phyloP scores from a whole-genome alignment of 352 stramenopile genomes.

The Phytophthora pseudosyringae region DNA sequence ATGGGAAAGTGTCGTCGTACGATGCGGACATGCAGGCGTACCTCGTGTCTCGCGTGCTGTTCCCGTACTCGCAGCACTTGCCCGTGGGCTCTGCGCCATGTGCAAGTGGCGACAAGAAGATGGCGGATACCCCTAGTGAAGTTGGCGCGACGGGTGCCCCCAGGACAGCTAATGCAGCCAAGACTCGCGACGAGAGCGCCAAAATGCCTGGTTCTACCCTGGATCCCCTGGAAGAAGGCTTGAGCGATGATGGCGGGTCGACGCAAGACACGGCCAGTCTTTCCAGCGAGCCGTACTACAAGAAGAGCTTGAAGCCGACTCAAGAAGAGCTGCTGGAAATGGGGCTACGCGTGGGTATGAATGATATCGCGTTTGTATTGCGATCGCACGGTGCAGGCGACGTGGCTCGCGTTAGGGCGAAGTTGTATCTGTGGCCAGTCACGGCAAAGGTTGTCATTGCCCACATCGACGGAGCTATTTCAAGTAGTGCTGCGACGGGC shows the following conservation, averaged over 20 bases:
- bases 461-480: conserved; percentile 85
- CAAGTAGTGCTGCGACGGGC: conserved; percentile 43
- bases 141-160: background rate
- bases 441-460: conserved; percentile 81
- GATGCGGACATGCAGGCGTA: conserved; percentile 65
- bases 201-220: conserved; percentile 14
- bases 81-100: conserved; percentile 19
- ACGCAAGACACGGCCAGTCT: conserved; percentile 52
- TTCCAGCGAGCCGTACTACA: conserved; percentile 46
- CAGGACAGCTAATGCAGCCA: background rate
- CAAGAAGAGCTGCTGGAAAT: conserved; percentile 69
- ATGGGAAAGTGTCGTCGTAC: conserved; percentile 67
- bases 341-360: conserved; percentile 61
- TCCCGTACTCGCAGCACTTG: conserved; percentile 63
- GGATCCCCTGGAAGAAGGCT: conserved; percentile 34
- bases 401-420: conserved; percentile 52
- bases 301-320: conserved; percentile 69
- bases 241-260: conserved; percentile 38
- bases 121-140: background rate
- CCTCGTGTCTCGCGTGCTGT: conserved; percentile 69
- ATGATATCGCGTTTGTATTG: conserved; percentile 78
- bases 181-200: background rate
- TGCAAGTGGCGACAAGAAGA: conserved; percentile 8
- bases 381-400: conserved; percentile 25
- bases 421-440: conserved; percentile 77